phyloP scores from a whole-genome alignment of 2,329 filamentous ascomycete species.

The Purpureocillium takamizusanense region DNA sequence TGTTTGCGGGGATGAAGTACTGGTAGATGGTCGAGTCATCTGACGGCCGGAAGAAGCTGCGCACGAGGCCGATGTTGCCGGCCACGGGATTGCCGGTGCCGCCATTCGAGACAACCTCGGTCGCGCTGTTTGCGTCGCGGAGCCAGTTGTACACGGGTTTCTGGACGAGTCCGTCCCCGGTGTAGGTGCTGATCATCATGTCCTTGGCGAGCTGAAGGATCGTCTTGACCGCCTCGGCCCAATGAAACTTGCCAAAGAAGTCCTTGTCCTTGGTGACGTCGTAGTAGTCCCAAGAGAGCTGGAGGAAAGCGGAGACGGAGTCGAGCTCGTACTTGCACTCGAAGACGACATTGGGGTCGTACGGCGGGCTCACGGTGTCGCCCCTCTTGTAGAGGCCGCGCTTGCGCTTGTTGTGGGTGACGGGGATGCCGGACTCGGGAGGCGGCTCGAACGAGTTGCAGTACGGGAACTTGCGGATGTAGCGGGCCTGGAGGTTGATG shows the following conservation, averaged over 20 bases:
- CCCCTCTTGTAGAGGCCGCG: conserved; percentile 16
- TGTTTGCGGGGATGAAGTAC: conserved; percentile 83
- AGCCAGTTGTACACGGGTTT: conserved; percentile 65
- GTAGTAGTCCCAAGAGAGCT: conserved; percentile 74
- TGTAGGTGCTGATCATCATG: conserved; percentile 69
- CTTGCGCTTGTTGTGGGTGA: conserved; percentile 7
- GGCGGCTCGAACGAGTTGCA: conserved; percentile 96
- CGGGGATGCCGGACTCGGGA: conserved; percentile 44
- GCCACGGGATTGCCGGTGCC: conserved; percentile 76
- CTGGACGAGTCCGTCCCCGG: conserved; percentile 45
- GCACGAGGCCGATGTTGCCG: conserved; percentile 69
- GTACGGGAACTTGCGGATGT: conserved; percentile 63
- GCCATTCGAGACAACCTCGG: conserved; percentile 70
- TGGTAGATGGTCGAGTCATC: conserved; percentile 83
- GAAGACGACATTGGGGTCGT: conserved; percentile 65
- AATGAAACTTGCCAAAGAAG: conserved; percentile 65
- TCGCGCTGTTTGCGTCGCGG: conserved; percentile 61
- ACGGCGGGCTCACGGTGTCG: conserved; percentile 54
- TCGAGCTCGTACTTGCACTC: conserved; percentile 97
- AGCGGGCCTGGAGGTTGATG: conserved; percentile 69
- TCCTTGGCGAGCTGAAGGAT: conserved; percentile 60
- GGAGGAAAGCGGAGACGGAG: conserved; percentile 78
- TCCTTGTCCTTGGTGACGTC: conserved; percentile 60
- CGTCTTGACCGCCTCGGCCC: conserved; percentile 62
- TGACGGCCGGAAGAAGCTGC: conserved; percentile 82